Evolutionary conservation across 1,284 basidiomycete species (phyloP), one percentile per base, ranked within the genome.

Genomic region (Chalciporus piperatoides): DNA sequence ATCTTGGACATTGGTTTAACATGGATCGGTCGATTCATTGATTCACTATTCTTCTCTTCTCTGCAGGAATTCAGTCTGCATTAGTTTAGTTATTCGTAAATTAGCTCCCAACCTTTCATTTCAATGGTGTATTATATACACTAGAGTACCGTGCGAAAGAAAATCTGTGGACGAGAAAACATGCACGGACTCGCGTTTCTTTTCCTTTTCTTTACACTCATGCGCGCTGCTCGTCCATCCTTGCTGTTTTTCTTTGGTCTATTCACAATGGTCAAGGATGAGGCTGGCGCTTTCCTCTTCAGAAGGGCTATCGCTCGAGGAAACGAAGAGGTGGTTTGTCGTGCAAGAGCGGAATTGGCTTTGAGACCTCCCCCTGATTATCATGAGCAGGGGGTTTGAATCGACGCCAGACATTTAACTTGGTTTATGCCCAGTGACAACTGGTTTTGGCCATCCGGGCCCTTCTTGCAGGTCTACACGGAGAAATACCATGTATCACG

Each of bases 271-370:
- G 49, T 64, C 59, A 24, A 48, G 58, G 52, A 12, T 43, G 44
- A 32, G 68, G 52, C 53, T 53, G 63, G 65, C 57, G 47, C 74
- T 74, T 77, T 76, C 74, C 71, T 71, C 71, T 66, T 67, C 61
- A 60, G 56, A 67, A 74, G 71, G 63, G 71, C 57, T 7, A 38
- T 25, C 48, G 61, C 62, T 61, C 68, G 53, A 72, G 72, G 73
- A 69, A 61, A 61, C 49, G 66, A 68, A 64, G 71, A 70, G 75
- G 72, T 76, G 74, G 74, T 76, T 77, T 76, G 65, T 59, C 70
- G 63, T 70, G 72, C 69, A 46, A 76, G 63, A 77, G 40, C 23
- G 49, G 62, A 44, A 49, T 17, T 64, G 51, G 62, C 38, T n/a
- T 45, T 12, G 36, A 21, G 41, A 47, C 32, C 44, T 30, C 52